These are phyloP conservation scores for Colletotrichum musae DNA, from an alignment of 2,329 filamentous ascomycete genomes.

Conservation along the genomic window DNA sequence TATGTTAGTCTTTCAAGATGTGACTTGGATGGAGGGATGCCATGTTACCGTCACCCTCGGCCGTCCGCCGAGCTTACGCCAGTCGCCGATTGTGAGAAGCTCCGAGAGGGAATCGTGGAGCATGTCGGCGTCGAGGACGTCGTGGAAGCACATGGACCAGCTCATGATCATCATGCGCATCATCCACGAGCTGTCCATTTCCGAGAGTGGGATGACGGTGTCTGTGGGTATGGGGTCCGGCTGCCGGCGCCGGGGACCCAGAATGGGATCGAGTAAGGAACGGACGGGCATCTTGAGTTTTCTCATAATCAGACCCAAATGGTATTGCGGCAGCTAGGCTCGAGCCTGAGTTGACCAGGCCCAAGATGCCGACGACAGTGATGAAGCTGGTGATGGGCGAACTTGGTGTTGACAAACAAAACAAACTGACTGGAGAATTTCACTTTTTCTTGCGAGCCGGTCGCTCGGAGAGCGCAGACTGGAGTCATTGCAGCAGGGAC, in stretches of 20 bases:
- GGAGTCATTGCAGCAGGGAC: slow-evolving; percentile 1
- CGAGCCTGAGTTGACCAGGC: background rate
- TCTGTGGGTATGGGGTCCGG: slow-evolving; percentile 21
- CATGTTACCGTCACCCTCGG: slow-evolving; percentile 53
- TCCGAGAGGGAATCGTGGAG: slow-evolving; percentile 53
- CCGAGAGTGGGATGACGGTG: slow-evolving; percentile 46
- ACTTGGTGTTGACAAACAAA: background rate
- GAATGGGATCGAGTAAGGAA: slow-evolving; percentile 27
- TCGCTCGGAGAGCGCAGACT: background rate
- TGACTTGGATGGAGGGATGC: background rate
- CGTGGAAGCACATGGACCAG: slow-evolving; percentile 59
- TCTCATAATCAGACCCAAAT: background rate
- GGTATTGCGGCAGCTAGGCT: no score
- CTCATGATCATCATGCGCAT: slow-evolving; percentile 48
- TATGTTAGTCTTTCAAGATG: background rate
- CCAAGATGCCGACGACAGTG: background rate
- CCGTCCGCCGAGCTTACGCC: slow-evolving; percentile 62
- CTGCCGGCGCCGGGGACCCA: slow-evolving; percentile 21
- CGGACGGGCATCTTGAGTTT: slow-evolving; percentile 18
- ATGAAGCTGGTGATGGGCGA: background rate
- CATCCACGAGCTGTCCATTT: slow-evolving; percentile 50
- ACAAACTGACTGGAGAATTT: background rate
- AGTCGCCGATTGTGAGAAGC: slow-evolving; percentile 58
- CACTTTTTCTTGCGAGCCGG: background rate
- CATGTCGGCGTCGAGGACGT: slow-evolving; percentile 59